Base-by-base conservation (phyloP, 1,284 basidiomycete genomes). In the Sanghuangporus sanghuang region DNA sequence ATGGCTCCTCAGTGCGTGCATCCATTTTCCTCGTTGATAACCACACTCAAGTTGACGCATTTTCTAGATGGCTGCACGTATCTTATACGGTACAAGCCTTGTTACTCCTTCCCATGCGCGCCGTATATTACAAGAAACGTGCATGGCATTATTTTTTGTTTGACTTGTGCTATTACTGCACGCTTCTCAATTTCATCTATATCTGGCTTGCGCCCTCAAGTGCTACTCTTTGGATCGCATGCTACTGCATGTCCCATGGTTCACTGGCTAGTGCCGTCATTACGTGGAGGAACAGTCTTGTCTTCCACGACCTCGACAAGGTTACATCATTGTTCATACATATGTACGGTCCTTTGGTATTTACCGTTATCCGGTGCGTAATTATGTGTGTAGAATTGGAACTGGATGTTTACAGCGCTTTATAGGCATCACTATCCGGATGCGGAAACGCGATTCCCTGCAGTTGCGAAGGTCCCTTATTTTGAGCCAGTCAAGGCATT, bases 241-340 rank as follows among this genome's bases (percentile, higher is more conserved):
- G 91, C 70, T 96, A 96, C 71, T 91, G 90, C 68, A 80, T 96
- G 36, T 92, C 92, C 0, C 86, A 95, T 73, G 94, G 95, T 0
- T 87, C 92, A 0, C 82, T 98, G 40, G 96, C 93, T 0, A 94
- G 91, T 67, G 93, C 94, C 0, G 93, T 98, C 53, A 93, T 96
- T 68, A 97, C 96, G 2, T 98, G 95, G 95, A 83, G 96, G 66
- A 98, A 98, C 72, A 94, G 89, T 71, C 84, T 96, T n/a, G 95
- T 97, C 6, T 97, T 97, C 76, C 95, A 97, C 72, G 94, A 95
- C 69, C 83, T 86, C 62, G 95, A 98, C 73, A 96, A 96, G 73
- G 91, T 96, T 71, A 96, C 92, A 4, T 93, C 91, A 11, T 75
- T 96, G 18, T 96, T 95, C 77, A 85, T 96, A 50, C 95, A 96